These are phyloP conservation scores for Physcomitrellopsis africana DNA, from an alignment of 225 moss, liverwort and hornwort species.

Conservation along the genomic window DNA sequence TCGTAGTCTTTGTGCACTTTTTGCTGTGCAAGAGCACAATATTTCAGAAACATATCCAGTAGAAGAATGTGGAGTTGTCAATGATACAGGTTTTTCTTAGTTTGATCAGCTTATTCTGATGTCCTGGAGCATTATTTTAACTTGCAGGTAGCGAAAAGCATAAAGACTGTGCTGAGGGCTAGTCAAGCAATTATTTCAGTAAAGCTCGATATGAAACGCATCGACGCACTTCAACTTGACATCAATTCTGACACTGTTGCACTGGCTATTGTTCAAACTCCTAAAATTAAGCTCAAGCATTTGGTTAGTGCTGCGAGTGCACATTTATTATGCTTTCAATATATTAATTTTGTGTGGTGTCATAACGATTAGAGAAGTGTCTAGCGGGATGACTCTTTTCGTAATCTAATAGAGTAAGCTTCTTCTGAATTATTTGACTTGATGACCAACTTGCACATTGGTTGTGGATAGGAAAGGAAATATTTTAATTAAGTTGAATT, in stretches of 20 bases:
- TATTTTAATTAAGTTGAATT: not conserved
- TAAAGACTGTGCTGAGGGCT: constrained; percentile 85
- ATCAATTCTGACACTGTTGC: constrained; percentile 88
- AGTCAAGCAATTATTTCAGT: constrained; percentile 80
- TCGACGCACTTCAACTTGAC: constrained; percentile 92
- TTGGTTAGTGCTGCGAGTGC: constrained; percentile 43
- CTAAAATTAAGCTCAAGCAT: constrained; percentile 93
- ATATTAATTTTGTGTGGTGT: constrained; percentile 2
- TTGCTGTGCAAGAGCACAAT: constrained; percentile 9
- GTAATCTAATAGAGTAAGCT: not conserved
- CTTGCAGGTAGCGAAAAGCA: constrained; percentile 84
- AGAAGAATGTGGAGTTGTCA: constrained; percentile 5
- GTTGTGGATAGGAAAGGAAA: not conserved
- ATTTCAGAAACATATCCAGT: not conserved
- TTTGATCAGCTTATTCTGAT: constrained; percentile 8
- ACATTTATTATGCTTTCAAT: constrained; percentile 5
- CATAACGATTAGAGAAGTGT: not conserved
- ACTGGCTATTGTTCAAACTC: constrained; percentile 82
- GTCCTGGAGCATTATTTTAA: constrained; percentile 15
- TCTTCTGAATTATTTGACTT: not conserved
- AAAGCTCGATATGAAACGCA: constrained; percentile 85
- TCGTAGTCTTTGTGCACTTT: not conserved
- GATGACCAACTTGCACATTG: constrained; percentile 1
- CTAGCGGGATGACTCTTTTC: not conserved
- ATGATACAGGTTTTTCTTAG: not conserved